phyloP scores from a whole-genome alignment of 2,329 filamentous ascomycete species.

The Aspergillus felis region DNA sequence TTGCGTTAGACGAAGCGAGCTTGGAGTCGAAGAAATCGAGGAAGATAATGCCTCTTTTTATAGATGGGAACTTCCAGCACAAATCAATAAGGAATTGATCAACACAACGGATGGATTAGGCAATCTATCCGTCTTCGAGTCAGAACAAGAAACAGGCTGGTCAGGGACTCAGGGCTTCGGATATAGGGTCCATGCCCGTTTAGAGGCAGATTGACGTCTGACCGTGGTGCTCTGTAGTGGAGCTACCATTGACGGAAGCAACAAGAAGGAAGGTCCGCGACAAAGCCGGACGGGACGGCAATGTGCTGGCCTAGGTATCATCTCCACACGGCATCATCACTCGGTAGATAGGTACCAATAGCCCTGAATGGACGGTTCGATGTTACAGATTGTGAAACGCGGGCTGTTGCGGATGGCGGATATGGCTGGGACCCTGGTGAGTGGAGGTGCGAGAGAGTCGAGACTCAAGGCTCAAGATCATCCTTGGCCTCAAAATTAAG shows the following conservation, averaged over 20 bases:
- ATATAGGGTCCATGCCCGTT: neutral
- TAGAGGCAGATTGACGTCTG: no score
- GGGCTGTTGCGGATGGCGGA: neutral
- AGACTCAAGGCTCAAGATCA: neutral
- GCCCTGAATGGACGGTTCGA: neutral
- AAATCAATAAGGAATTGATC: neutral
- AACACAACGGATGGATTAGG: neutral
- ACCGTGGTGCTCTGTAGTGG: neutral
- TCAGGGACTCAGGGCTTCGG: neutral
- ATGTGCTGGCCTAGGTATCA: neutral
- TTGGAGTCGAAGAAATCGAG: neutral
- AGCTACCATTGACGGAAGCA: neutral
- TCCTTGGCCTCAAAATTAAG: neutral
- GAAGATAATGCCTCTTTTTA: neutral
- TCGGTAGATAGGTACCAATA: neutral
- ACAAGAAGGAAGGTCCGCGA: neutral
- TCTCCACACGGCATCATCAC: neutral
- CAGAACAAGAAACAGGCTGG: neutral
- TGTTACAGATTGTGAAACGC: neutral
- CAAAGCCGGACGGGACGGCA: neutral
- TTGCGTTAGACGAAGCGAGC: neutral
- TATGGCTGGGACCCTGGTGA: neutral
- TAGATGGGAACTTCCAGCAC: neutral
- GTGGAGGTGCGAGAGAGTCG: neutral
- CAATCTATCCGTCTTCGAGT: neutral